These are phyloP conservation scores for Penicillium paneum DNA, from an alignment of 2,329 filamentous ascomycete genomes.

Conservation along the genomic window DNA sequence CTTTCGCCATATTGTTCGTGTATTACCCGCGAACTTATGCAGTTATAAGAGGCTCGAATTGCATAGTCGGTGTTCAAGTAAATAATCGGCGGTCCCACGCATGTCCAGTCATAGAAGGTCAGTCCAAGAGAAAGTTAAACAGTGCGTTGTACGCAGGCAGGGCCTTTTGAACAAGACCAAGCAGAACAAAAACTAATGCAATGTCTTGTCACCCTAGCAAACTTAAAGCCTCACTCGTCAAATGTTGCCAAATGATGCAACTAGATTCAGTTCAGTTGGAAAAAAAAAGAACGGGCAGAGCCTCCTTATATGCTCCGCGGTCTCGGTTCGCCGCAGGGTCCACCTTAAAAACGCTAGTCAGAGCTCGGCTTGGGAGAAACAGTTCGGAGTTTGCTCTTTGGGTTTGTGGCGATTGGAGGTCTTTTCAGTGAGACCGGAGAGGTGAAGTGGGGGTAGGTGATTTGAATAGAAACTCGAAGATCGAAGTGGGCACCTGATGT, in stretches of 20 bases:
- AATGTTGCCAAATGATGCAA: neutral
- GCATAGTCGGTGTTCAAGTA: conserved; percentile 15
- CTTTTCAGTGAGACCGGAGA: neutral
- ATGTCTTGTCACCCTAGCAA: neutral
- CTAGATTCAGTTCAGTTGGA: neutral
- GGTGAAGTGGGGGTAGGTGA: neutral
- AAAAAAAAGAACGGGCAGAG: conserved; percentile 1
- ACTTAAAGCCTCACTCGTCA: neutral
- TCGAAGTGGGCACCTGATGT: conserved; percentile 27
- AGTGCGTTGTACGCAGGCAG: conserved; percentile 2
- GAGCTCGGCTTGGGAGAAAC: conserved; percentile 9
- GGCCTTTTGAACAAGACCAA: neutral
- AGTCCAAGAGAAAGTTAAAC: neutral
- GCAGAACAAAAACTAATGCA: neutral
- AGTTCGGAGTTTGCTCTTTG: neutral
- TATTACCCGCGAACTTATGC: conserved; percentile 9
- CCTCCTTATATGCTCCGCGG: conserved; percentile 6
- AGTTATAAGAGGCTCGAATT: conserved; percentile 7
- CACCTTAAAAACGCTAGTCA: conserved; percentile 14
- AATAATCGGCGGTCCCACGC: conserved; percentile 6
- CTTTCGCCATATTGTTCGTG: conserved; percentile 60
- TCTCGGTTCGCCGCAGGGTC: conserved; percentile 16
- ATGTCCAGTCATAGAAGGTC: conserved; percentile 17
- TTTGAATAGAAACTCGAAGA: conserved; percentile 7
- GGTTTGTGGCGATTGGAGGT: conserved; percentile 4